phyloP scores from a whole-genome alignment of 1,284 basidiomycete species.

The Moniliella sp. region DNA sequence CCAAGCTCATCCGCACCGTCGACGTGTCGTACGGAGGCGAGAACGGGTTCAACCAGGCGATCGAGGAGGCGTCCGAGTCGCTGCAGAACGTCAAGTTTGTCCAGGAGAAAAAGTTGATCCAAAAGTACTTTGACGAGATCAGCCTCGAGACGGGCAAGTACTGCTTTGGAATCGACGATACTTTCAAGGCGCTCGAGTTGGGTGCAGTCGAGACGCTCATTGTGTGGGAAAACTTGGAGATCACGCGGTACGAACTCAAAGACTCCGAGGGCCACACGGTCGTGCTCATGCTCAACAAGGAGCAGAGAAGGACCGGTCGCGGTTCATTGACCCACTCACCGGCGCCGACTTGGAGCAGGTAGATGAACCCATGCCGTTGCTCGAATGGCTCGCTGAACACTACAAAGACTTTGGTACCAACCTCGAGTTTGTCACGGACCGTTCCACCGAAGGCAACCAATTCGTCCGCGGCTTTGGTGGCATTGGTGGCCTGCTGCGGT shows the following conservation, averaged over 20 bases:
- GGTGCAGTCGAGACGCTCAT: constrained; percentile 91
- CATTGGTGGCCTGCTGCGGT: constrained; percentile 70
- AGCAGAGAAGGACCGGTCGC: constrained; percentile 50
- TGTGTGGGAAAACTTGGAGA: constrained; percentile 67
- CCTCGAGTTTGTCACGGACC: constrained; percentile 45
- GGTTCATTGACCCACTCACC: constrained; percentile 83
- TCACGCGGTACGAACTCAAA: constrained; percentile 21
- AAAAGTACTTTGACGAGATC: constrained; percentile 98
- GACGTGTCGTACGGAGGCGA: constrained; percentile 97
- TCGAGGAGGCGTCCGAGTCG: constrained; percentile 83
- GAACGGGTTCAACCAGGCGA: constrained; percentile 96
- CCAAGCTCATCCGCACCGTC: constrained; percentile 52
- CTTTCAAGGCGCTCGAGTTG: constrained; percentile 82
- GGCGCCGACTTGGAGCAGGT: constrained; percentile 79
- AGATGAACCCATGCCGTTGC: constrained; percentile 24
- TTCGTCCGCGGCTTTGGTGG: constrained; percentile 98
- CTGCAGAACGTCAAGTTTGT: constrained; percentile 97
- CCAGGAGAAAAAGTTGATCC: constrained; percentile 67
- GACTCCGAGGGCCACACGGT: constrained; percentile 21
- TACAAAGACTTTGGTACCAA: constrained; percentile 92
- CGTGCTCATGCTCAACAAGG: constrained; percentile 25
- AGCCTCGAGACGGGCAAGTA: constrained; percentile 90
- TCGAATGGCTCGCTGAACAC: constrained; percentile 87
- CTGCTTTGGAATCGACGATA: constrained; percentile 94
- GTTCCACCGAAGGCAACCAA: constrained; percentile 87